A percentile compares a stretch with the other conserved stretches of the same genome.
These are phyloP conservation scores for Gossypium stocksii DNA, from an alignment of 345 rosid genomes.

Conservation along the genomic window DNA sequence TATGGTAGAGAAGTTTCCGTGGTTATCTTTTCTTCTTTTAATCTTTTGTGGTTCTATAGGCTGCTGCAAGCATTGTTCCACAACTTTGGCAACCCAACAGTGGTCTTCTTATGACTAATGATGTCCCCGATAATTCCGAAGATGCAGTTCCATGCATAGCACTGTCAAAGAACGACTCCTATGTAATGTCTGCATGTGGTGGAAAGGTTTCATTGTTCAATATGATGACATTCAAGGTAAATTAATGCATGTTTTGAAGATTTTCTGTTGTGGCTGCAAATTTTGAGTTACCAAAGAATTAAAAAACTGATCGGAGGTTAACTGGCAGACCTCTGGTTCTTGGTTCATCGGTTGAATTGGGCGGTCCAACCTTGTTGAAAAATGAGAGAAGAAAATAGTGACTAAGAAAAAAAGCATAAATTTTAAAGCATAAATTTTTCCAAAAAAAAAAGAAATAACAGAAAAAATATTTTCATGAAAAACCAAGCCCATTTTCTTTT, in stretches of 20 bases:
- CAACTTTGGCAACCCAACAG: slow-evolving; percentile 31
- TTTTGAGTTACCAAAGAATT: background rate
- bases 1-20: background rate
- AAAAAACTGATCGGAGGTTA: background rate
- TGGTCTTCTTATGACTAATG: slow-evolving; percentile 33
- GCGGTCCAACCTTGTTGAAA: background rate
- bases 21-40: background rate
- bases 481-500: background rate
- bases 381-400: background rate
- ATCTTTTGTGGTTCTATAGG: slow-evolving; percentile 15
- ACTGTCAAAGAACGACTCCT: slow-evolving; percentile 56
- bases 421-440: no score
- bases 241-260: background rate
- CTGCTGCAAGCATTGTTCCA: slow-evolving; percentile 25
- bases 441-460: background rate
- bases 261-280: background rate
- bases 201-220: slow-evolving; percentile 52
- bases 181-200: slow-evolving; percentile 58
- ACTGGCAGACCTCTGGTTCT: background rate
- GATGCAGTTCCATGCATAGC: slow-evolving; percentile 50
- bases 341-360: background rate
- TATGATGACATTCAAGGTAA: slow-evolving; percentile 57
- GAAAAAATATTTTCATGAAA: background rate
- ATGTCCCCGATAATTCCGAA: slow-evolving; percentile 29
- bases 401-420: background rate